Percentiles rank a stretch among this genome's conserved stretches.
phyloP scores from a whole-genome alignment of 805 yeast genomes.

The Nadsonia fulvescens region DNA sequence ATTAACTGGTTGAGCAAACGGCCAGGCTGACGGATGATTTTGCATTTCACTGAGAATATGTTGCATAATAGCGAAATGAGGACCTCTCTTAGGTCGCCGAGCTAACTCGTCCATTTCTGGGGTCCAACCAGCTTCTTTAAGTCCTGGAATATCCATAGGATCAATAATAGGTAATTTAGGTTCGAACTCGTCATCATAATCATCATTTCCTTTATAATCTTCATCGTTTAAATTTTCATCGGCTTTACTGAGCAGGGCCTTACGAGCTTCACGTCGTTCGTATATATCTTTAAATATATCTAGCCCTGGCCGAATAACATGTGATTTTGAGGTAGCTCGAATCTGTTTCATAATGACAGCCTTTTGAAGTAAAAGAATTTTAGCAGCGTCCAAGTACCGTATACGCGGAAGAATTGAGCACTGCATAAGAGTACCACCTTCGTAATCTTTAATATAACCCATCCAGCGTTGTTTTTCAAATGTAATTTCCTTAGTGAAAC shows the following conservation, averaged over 20 bases:
- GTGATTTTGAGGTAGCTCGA: conserved; percentile 58
- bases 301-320: conserved; percentile 68
- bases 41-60: conserved; percentile 74
- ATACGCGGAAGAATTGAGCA: conserved; percentile 82
- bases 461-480: conserved; percentile 79
- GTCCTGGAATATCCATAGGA: conserved; percentile 76
- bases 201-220: no score
- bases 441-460: conserved; percentile 98
- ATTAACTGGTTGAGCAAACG: conserved; percentile 84
- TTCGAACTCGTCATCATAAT: conserved; percentile 6
- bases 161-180: conserved; percentile 24
- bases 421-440: conserved; percentile 97
- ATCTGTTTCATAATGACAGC: conserved; percentile 83
- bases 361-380: conserved; percentile 69
- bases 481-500: conserved; percentile 87
- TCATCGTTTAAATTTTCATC: no score
- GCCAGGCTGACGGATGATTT: conserved; percentile 96
- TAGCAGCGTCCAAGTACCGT: conserved; percentile 76
- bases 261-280: no score
- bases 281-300: conserved; percentile 38
- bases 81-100: conserved; percentile 82
- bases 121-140: conserved; percentile 91
- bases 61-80: conserved; percentile 88
- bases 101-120: conserved; percentile 96
- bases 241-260: no score